These are phyloP conservation scores for Lolium rigidum DNA, from an alignment of 176 grass and related monocot genomes.

Conservation along the genomic window DNA sequence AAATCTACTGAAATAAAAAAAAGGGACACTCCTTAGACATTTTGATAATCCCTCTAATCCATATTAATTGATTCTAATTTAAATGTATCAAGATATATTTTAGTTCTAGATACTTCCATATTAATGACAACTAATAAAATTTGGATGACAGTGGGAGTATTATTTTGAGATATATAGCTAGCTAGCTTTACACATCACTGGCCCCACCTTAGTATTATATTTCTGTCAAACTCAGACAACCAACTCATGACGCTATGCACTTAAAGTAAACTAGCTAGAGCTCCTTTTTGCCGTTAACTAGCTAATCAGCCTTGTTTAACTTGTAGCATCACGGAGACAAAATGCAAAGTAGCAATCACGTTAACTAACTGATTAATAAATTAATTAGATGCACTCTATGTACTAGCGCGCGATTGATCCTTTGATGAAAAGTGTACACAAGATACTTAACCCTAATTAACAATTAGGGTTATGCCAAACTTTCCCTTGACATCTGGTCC, in stretches of 20 bases:
- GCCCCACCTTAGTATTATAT: slow-evolving; percentile 41
- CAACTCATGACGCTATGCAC: slow-evolving; percentile 30
- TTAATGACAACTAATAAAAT: too few relatives aligned
- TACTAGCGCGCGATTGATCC: not conserved
- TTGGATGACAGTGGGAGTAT: not conserved
- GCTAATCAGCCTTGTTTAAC: slow-evolving; percentile 30
- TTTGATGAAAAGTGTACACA: slow-evolving; percentile 14
- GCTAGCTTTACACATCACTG: not conserved
- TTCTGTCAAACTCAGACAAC: not conserved
- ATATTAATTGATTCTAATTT: too few relatives aligned
- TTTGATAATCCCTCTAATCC: not conserved
- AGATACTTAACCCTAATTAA: slow-evolving; percentile 39
- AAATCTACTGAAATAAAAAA: not conserved
- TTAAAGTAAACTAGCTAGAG: not conserved
- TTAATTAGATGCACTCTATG: not conserved
- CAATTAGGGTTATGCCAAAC: slow-evolving; percentile 44
- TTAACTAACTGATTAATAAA: slow-evolving; percentile 37
- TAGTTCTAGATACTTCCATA: too few relatives aligned
- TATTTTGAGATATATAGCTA: not conserved
- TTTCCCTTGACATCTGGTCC: slow-evolving; percentile 45
- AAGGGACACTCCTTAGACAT: not conserved
- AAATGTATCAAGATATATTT: too few relatives aligned
- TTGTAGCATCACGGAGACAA: slow-evolving; percentile 42
- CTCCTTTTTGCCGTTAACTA: slow-evolving; percentile 50
- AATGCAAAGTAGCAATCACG: slow-evolving; percentile 39